These are phyloP conservation scores for Aspergillus haitiensis DNA, from an alignment of 495 filamentous ascomycete genomes.

Conservation along the genomic window DNA sequence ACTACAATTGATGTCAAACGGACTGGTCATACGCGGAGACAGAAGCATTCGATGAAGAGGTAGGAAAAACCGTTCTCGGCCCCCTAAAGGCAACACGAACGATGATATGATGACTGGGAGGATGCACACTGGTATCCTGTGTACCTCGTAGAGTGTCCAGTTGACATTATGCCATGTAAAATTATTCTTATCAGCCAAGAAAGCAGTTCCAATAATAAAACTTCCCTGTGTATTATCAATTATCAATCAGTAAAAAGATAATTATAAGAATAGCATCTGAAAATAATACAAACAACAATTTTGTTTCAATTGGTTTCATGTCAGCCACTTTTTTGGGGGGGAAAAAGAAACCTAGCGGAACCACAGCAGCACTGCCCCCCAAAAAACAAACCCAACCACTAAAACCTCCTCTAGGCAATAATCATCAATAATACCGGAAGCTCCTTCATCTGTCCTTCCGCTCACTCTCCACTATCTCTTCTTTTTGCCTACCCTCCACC, in stretches of 20 bases:
- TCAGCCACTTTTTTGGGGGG: slow-evolving; percentile 9
- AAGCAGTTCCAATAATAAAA: too few relatives aligned
- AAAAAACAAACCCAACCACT: slow-evolving; percentile 15
- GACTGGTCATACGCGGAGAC: background rate
- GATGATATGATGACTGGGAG: too few relatives aligned
- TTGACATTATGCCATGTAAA: too few relatives aligned
- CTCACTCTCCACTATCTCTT: background rate
- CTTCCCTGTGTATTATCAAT: too few relatives aligned
- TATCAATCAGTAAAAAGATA: too few relatives aligned
- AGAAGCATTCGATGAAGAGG: background rate
- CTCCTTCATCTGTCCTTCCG: background rate
- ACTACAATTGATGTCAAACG: slow-evolving; percentile 13
- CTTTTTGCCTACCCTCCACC: background rate
- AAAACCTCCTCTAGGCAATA: slow-evolving; percentile 14
- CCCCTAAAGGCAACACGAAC: too few relatives aligned
- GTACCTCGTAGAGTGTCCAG: too few relatives aligned
- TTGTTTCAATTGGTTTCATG: background rate
- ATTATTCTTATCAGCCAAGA: too few relatives aligned
- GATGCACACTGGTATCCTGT: too few relatives aligned
- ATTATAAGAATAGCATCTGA: too few relatives aligned
- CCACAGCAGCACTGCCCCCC: slow-evolving; percentile 15
- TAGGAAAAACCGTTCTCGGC: too few relatives aligned
- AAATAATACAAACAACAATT: too few relatives aligned
- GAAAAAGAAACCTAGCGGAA: slow-evolving; percentile 9
- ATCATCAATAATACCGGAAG: background rate